phyloP scores from a whole-genome alignment of 768 basidiomycete species.

The Lyophyllum decastes region DNA sequence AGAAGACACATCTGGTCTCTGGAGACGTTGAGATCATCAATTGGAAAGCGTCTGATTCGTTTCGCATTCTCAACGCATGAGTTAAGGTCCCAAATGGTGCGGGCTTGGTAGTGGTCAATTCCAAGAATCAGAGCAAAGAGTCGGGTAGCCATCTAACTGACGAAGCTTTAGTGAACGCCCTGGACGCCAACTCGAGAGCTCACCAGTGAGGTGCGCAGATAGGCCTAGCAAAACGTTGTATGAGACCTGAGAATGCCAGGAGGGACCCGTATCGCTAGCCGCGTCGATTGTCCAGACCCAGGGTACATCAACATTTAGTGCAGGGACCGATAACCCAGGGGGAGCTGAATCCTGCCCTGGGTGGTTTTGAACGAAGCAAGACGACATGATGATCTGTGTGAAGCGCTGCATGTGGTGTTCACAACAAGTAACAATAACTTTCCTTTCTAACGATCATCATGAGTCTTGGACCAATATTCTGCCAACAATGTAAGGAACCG shows the following conservation, averaged over 20 bases:
- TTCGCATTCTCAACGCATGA: constrained; percentile 68
- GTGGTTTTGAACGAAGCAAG: too few species aligned
- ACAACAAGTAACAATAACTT: background rate
- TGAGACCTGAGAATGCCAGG: background rate
- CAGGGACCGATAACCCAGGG: background rate
- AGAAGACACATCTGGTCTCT: constrained; percentile 57
- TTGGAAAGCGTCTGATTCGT: constrained; percentile 57
- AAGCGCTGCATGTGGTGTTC: too few species aligned
- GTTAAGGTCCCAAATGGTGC: constrained; percentile 63
- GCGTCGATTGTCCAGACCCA: background rate
- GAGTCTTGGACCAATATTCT: constrained; percentile 52
- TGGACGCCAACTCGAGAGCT: background rate
- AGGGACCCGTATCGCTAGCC: background rate
- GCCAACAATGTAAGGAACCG: constrained; percentile 92
- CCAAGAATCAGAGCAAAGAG: constrained; percentile 71
- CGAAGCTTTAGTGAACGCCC: background rate
- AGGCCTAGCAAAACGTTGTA: background rate
- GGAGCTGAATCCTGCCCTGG: too few species aligned
- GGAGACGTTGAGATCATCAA: constrained; percentile 57
- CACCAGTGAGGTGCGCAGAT: background rate
- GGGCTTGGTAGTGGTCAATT: constrained; percentile 69
- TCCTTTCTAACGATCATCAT: constrained; percentile 22
- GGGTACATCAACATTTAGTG: background rate
- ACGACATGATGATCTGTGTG: too few species aligned
- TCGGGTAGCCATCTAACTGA: constrained; percentile 29